A percentile compares a stretch with the other conserved stretches of the same genome.
phyloP scores from a whole-genome alignment of 495 filamentous ascomycete genomes.

The Aspergillus sparsus region DNA sequence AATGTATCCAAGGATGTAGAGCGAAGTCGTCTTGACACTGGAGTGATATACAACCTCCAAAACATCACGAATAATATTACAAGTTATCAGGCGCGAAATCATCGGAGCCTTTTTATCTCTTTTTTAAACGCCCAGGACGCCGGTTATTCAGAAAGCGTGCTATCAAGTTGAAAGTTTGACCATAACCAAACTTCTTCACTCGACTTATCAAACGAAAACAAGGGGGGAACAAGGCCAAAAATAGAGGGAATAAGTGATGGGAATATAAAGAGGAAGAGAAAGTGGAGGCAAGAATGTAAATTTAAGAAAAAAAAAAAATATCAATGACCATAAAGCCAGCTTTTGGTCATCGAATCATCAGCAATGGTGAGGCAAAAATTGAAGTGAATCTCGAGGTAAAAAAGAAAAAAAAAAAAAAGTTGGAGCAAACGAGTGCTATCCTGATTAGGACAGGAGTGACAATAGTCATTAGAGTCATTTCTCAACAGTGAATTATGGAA shows the following conservation, averaged over 20 bases:
- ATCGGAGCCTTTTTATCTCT: constrained; percentile 24
- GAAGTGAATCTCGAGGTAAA: neutral
- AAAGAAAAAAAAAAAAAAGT: constrained; percentile 26
- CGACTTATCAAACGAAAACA: neutral
- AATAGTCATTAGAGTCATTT: constrained; percentile 41
- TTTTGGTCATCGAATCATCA: constrained; percentile 47
- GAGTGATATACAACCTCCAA: neutral
- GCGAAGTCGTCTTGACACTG: neutral
- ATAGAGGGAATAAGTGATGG: constrained; percentile 7
- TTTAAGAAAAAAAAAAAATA: constrained; percentile 24
- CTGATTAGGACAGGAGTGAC: constrained; percentile 1
- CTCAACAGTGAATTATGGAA: constrained; percentile 19
- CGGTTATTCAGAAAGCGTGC: constrained; percentile 27
- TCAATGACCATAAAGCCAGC: constrained; percentile 51
- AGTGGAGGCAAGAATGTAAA: constrained; percentile 7
- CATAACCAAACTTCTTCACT: neutral
- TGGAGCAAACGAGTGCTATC: constrained; percentile 21
- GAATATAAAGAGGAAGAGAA: constrained; percentile 22
- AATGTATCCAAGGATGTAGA: constrained; percentile 18
- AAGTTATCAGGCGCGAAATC: constrained; percentile 27
- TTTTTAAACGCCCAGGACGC: constrained; percentile 36
- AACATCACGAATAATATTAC: constrained; percentile 30
- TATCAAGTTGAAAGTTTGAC: constrained; percentile 13
- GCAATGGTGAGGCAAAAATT: constrained; percentile 15
- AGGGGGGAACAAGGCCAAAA: neutral